These are phyloP conservation scores for Erodium chrysanthum DNA, from an alignment of 441 rosid species.

Conservation along the genomic window DNA sequence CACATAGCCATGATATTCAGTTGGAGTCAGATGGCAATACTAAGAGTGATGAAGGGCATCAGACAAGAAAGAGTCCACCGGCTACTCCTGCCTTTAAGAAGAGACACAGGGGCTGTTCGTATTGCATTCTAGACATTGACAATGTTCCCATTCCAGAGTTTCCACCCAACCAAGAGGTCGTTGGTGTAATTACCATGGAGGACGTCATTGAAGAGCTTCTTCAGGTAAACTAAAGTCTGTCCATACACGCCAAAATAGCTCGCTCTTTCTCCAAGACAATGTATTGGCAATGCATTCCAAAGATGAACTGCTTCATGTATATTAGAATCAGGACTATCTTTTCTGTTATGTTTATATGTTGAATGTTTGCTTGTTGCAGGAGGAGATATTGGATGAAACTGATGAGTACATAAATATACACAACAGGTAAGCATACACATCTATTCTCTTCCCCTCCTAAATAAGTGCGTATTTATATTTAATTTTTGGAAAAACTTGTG, in stretches of 20 bases:
- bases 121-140: constrained; percentile 54
- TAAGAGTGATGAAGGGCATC: constrained; percentile 35
- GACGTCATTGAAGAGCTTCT: constrained; percentile 96
- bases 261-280: not conserved
- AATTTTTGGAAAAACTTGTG: not conserved
- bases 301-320: not conserved
- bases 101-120: constrained; percentile 38
- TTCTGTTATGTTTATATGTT: not conserved
- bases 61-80: constrained; percentile 37
- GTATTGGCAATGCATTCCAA: not conserved
- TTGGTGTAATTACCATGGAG: constrained; percentile 90
- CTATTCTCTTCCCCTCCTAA: no score
- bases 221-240: constrained; percentile 42
- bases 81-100: constrained; percentile 39
- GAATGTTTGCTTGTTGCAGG: constrained; percentile 31
- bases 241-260: not conserved
- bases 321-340: no score
- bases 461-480: not conserved
- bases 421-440: constrained; percentile 32
- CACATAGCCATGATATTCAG: constrained; percentile 26
- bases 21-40: constrained; percentile 29
- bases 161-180: constrained; percentile 69
- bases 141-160: constrained; percentile 52
- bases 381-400: constrained; percentile 94
- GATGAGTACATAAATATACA: constrained; percentile 55